Evolutionary conservation across 164 flowering plant species (phyloP), one percentile per base, ranked within the genome.

Genomic region (Stephania yunnanensis): DNA sequence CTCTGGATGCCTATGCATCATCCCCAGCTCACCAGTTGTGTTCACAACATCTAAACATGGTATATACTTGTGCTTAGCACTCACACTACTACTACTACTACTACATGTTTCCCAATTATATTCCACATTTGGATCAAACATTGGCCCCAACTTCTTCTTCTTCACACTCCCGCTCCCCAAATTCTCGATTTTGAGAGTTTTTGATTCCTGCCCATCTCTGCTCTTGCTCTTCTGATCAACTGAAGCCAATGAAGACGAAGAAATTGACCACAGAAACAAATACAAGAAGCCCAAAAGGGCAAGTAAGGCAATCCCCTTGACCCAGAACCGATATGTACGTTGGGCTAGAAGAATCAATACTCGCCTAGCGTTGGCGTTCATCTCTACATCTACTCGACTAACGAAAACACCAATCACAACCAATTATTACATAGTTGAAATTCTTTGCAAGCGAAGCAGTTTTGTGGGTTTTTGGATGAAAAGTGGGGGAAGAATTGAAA

Each of bases 11-110:
- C 98, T 80, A 79, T 90, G 90, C 29, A 86, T 4, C 42, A 36
- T 79, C 81, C 86, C 92, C 69, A 84, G 65, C 83, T 76, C 92
- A 71, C 82, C 83, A 42, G 75, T 63, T 36, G 82, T 66, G 72
- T 77, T 75, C 74, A 93, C 98, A 76, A 87, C 73, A 75, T 95
- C 99, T 61, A 92, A 80, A 76, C 98, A 95, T 72, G 99, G 99
- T 77, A 95, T 87, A 79, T 93, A 95, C 76, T 92, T 93, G 66
- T 93, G 89, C 78, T 88, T 88, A 78, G 93, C 91, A 77, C 93
- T 92, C 17, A 88, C 83, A 70, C 55, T 6, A 48, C 7, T 48
- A 69, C 25, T 25, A 25, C 25, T 25, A 25, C 0, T 25, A 25
- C 25, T 85, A 80, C 99, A 95, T 44, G 82, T 77, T 79, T 86